Conservation (phyloP, 2,329 filamentous ascomycete genomes). For the Alternaria angustiovoidea region DNA sequence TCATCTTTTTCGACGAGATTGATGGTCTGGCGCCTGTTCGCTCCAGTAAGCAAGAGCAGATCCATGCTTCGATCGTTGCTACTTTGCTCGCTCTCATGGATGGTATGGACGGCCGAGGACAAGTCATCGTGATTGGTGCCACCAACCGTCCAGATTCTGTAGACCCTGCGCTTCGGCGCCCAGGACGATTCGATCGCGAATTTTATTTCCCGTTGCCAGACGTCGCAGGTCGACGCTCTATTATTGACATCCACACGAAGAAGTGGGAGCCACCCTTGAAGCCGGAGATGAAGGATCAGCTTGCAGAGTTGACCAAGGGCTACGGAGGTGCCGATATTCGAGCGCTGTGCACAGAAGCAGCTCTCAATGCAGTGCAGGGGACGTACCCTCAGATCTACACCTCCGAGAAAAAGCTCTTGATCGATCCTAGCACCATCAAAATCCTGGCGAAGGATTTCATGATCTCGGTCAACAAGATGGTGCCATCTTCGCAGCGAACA, state of each 20-base stretch:
- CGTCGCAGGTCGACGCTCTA: conserved; percentile 78
- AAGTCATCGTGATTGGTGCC: conserved; percentile 98
- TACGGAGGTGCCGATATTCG: conserved; percentile 96
- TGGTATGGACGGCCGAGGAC: conserved; percentile 64
- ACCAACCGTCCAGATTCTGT: conserved; percentile 97
- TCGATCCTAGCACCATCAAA: conserved; percentile 83
- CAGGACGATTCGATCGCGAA: conserved; percentile 94
- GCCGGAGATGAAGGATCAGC: conserved; percentile 78
- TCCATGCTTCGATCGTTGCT: conserved; percentile 86
- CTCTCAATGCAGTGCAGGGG: conserved; percentile 92
- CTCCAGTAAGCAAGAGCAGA: conserved; percentile 98
- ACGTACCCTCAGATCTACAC: conserved; percentile 96
- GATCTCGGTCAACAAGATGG: conserved; percentile 94
- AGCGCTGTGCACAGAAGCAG: conserved; percentile 93
- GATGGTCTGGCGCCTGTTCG: conserved; percentile 94
- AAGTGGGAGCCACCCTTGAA: conserved; percentile 85
- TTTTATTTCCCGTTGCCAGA: conserved; percentile 97
- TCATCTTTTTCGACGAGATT: conserved; percentile 99
- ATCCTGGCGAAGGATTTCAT: conserved; percentile 96
- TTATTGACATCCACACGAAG: conserved; percentile 93
- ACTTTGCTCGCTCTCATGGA: conserved; percentile 61
- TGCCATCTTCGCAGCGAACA: conserved; percentile 92
- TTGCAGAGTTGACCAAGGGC: conserved; percentile 90
- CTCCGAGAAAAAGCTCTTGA: conserved; percentile 86
- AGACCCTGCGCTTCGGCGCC: conserved; percentile 91